phyloP scores from a whole-genome alignment of 2,329 filamentous ascomycete species.

The Penicillium janthinellum region DNA sequence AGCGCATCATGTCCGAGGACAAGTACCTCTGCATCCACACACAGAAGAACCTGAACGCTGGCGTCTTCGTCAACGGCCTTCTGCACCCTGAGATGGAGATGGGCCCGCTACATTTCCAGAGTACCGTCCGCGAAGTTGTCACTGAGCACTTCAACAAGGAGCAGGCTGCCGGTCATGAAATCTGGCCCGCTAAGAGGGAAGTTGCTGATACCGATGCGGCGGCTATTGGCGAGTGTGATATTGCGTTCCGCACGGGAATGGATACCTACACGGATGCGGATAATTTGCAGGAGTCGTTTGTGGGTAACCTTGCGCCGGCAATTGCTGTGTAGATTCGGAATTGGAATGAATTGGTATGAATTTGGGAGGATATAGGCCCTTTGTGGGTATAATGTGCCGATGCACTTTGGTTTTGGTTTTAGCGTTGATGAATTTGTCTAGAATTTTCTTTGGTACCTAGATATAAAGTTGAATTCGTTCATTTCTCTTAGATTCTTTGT shows the following conservation, averaged over 20 bases:
- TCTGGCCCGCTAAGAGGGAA: slow-evolving; percentile 53
- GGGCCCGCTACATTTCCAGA: slow-evolving; percentile 61
- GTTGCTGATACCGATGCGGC: slow-evolving; percentile 17
- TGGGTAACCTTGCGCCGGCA: slow-evolving; percentile 7
- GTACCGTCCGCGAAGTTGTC: slow-evolving; percentile 53
- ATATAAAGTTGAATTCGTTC: neutral
- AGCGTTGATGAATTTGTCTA: neutral
- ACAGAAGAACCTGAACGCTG: slow-evolving; percentile 63
- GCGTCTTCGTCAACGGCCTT: slow-evolving; percentile 65
- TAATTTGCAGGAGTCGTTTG: slow-evolving; percentile 12
- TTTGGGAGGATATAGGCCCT: slow-evolving; percentile 1
- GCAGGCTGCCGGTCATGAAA: slow-evolving; percentile 48
- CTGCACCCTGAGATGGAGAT: slow-evolving; percentile 64
- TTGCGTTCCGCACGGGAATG: slow-evolving; percentile 23
- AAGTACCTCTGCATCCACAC: slow-evolving; percentile 63
- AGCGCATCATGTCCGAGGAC: slow-evolving; percentile 67
- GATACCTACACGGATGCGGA: slow-evolving; percentile 14
- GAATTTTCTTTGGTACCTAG: neutral
- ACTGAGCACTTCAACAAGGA: slow-evolving; percentile 52
- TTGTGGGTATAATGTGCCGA: neutral
- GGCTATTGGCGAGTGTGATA: slow-evolving; percentile 22
- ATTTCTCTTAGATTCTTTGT: neutral
- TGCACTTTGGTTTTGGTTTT: neutral
- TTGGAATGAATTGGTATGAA: neutral
- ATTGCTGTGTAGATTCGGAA: slow-evolving; percentile 12